These are phyloP conservation scores for Bathelium albidoporum DNA, from an alignment of 495 filamentous ascomycete genomes.

Conservation along the genomic window DNA sequence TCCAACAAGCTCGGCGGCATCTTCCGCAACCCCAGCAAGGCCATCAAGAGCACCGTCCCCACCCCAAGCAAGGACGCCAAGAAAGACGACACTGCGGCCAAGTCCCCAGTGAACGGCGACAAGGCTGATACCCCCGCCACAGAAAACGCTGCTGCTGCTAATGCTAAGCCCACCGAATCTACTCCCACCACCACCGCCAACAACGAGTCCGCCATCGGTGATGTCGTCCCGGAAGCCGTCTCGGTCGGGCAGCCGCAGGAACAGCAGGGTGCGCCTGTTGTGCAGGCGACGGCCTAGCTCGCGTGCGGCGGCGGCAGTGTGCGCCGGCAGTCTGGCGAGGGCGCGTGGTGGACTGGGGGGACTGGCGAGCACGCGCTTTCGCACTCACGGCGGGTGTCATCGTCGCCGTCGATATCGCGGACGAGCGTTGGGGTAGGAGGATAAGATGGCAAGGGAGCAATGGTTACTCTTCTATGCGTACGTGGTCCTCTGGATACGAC, in stretches of 20 bases:
- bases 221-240: constrained; percentile 31
- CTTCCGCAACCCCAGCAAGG: constrained; percentile 29
- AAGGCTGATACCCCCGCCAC: constrained; percentile 21
- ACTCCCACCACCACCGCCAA: not conserved
- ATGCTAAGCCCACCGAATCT: constrained; percentile 14
- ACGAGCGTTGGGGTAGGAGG: no score
- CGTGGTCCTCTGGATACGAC: no score
- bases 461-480: no score
- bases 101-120: not conserved
- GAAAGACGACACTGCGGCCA: constrained; percentile 26
- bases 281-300: constrained; percentile 36
- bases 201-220: constrained; percentile 24
- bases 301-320: not conserved
- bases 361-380: not conserved
- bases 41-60: constrained; percentile 25
- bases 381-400: no score
- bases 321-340: not conserved
- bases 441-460: no score
- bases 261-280: constrained; percentile 24
- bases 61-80: no score
- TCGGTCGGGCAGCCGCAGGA: constrained; percentile 27
- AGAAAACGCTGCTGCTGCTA: constrained; percentile 20
- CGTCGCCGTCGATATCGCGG: no score
- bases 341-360: not conserved
- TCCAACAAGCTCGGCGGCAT: constrained; percentile 16